These are phyloP conservation scores for Candolleomyces efflorescens DNA, from an alignment of 768 basidiomycete genomes.

Conservation along the genomic window DNA sequence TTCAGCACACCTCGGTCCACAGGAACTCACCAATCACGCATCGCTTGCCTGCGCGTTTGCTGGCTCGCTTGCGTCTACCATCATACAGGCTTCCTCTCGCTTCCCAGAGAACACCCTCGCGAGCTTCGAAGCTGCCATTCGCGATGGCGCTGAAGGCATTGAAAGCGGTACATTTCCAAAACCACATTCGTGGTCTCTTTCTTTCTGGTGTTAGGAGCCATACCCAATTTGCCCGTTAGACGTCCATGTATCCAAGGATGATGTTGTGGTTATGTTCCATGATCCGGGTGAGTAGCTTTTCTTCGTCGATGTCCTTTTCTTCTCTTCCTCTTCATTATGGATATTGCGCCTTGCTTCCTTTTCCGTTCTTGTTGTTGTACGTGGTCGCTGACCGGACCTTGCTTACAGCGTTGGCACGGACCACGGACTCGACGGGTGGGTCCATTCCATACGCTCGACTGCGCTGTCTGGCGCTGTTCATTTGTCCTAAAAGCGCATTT, in stretches of 20 bases:
- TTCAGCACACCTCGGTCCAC: background rate
- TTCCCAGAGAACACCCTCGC: constrained; percentile 95
- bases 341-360: no score
- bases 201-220: constrained; percentile 28
- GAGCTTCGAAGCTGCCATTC: constrained; percentile 92
- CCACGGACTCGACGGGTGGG: constrained; percentile 72
- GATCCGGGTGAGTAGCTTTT: constrained; percentile 59
- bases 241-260: constrained; percentile 90
- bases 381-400: constrained; percentile 16
- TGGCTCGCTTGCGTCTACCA: background rate
- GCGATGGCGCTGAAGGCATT: constrained; percentile 93
- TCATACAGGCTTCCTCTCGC: constrained; percentile 67
- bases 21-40: background rate
- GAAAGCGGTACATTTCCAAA: constrained; percentile 94
- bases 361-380: no score
- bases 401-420: constrained; percentile 60
- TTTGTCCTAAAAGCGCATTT: constrained; percentile 7
- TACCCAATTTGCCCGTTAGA: constrained; percentile 68
- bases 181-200: constrained; percentile 22
- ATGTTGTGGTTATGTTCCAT: constrained; percentile 92
- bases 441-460: background rate
- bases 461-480: constrained; percentile 13
- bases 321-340: no score
- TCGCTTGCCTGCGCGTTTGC: no score
- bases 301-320: background rate